Conservation (phyloP, 2,329 filamentous ascomycete species). For the Plenodomus lindquistii region DNA sequence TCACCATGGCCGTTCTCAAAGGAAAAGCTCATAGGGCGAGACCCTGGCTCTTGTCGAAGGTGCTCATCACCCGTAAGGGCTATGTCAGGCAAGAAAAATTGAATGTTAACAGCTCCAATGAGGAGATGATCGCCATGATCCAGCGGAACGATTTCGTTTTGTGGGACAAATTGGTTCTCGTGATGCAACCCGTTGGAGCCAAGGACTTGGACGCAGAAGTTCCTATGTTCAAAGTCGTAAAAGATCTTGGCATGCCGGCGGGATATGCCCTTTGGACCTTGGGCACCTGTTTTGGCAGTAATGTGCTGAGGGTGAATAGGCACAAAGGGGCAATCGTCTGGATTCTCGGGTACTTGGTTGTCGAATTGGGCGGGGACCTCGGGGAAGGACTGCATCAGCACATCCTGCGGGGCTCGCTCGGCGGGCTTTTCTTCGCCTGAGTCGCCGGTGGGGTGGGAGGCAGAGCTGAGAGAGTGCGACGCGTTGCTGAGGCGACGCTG, state of each 20-base stretch:
- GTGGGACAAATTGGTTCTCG: constrained; percentile 26
- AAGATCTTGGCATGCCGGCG: constrained; percentile 73
- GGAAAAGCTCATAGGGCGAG: constrained; percentile 70
- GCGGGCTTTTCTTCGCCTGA: constrained; percentile 28
- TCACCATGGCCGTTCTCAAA: constrained; percentile 67
- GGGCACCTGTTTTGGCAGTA: constrained; percentile 50
- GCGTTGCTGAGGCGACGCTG: constrained; percentile 41
- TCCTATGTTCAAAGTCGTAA: constrained; percentile 65
- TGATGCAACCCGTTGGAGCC: constrained; percentile 68
- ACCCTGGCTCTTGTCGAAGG: constrained; percentile 55
- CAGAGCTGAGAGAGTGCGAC: constrained; percentile 58
- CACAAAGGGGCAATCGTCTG: constrained; percentile 66
- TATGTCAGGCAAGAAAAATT: constrained; percentile 65
- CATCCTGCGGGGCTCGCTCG: constrained; percentile 38
- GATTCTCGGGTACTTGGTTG: constrained; percentile 61
- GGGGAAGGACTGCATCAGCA: constrained; percentile 43
- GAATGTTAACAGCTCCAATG: constrained; percentile 71
- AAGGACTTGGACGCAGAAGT: constrained; percentile 68
- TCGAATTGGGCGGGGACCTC: constrained; percentile 55
- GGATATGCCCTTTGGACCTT: constrained; percentile 73
- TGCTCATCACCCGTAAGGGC: constrained; percentile 54
- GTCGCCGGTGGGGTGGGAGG: constrained; percentile 46
- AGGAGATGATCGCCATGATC: constrained; percentile 69
- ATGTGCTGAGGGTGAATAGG: constrained; percentile 68
- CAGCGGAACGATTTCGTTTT: constrained; percentile 49